Evolutionary conservation across 371 early-diverging fungal genomes (phyloP).

Genomic region (Mucor lusitanicus): DNA sequence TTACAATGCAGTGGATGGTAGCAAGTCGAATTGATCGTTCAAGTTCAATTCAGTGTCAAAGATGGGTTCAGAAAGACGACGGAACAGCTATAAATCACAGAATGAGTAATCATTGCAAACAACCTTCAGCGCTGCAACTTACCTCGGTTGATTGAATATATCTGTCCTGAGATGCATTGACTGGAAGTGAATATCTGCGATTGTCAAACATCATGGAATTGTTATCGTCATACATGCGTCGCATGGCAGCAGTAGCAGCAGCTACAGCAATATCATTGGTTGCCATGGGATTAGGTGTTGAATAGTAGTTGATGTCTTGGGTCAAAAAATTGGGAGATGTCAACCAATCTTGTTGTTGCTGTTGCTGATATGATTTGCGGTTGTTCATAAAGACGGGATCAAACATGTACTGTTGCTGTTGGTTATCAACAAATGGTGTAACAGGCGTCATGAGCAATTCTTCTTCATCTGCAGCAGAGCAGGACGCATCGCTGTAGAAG

Average conservation of each 20-base stretch:
- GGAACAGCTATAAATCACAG: not conserved
- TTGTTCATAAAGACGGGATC: slow-evolving; percentile 14
- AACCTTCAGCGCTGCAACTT: not conserved
- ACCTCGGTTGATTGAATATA: slow-evolving; percentile 17
- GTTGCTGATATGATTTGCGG: not conserved
- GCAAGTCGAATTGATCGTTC: slow-evolving; percentile 5
- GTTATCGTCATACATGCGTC: not conserved
- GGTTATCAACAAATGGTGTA: slow-evolving; percentile 19
- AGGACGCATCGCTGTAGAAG: slow-evolving; percentile 17
- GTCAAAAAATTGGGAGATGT: not conserved
- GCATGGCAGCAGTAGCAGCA: not conserved
- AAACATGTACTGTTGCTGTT: not conserved
- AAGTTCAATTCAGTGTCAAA: slow-evolving; percentile 14
- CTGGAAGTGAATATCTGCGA: slow-evolving; percentile 15
- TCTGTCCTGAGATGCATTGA: not conserved
- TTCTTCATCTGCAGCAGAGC: slow-evolving; percentile 19
- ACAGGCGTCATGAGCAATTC: slow-evolving; percentile 30
- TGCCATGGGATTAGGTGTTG: not conserved
- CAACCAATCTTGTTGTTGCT: slow-evolving; percentile 1
- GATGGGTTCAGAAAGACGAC: slow-evolving; percentile 31
- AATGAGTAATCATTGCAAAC: not conserved
- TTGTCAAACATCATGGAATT: slow-evolving; percentile 5
- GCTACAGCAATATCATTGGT: not conserved
- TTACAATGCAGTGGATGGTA: not conserved
- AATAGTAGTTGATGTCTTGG: not conserved